Evolutionary conservation across 495 filamentous ascomycete genomes (phyloP).

Genomic region (Lasiosphaeria hispida): DNA sequence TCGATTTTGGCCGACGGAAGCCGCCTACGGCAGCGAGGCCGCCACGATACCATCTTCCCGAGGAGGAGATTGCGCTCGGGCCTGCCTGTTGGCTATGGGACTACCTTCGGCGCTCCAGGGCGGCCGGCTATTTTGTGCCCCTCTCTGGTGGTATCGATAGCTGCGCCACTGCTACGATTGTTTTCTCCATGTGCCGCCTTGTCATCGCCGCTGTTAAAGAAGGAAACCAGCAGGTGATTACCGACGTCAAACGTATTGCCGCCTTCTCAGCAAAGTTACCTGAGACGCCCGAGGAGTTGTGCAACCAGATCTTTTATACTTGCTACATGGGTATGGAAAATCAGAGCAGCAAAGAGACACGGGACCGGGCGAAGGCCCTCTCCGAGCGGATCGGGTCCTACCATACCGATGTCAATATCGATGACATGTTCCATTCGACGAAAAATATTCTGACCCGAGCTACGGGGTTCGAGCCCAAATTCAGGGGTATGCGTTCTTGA

Average conservation of each 20-base stretch:
- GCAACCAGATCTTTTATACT: conserved; percentile 66
- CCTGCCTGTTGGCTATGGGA: conserved; percentile 82
- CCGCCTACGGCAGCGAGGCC: conserved; percentile 33
- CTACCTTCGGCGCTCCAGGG: conserved; percentile 66
- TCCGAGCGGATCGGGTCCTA: conserved; percentile 68
- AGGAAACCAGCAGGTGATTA: conserved; percentile 63
- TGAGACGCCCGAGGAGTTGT: conserved; percentile 59
- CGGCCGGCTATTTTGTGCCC: conserved; percentile 59
- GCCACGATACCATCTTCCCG: conserved; percentile 57
- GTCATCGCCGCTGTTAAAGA: conserved; percentile 63
- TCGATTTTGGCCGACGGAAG: conserved; percentile 26
- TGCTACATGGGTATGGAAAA: conserved; percentile 77
- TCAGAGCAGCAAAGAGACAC: conserved; percentile 69
- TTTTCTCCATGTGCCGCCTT: conserved; percentile 75
- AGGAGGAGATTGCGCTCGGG: conserved; percentile 73
- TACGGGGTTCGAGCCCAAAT: conserved; percentile 48
- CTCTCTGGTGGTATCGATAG: conserved; percentile 72
- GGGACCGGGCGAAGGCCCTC: conserved; percentile 66
- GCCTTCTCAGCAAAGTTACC: conserved; percentile 56
- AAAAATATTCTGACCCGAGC: conserved; percentile 34
- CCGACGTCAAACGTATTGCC: conserved; percentile 62
- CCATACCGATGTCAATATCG: conserved; percentile 76
- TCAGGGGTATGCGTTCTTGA: conserved; percentile 43
- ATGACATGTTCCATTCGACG: conserved; percentile 51
- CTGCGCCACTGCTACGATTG: conserved; percentile 50